Evolutionary conservation across 2,329 filamentous ascomycete genomes (phyloP).

Genomic region (Nothopassalora personata): DNA sequence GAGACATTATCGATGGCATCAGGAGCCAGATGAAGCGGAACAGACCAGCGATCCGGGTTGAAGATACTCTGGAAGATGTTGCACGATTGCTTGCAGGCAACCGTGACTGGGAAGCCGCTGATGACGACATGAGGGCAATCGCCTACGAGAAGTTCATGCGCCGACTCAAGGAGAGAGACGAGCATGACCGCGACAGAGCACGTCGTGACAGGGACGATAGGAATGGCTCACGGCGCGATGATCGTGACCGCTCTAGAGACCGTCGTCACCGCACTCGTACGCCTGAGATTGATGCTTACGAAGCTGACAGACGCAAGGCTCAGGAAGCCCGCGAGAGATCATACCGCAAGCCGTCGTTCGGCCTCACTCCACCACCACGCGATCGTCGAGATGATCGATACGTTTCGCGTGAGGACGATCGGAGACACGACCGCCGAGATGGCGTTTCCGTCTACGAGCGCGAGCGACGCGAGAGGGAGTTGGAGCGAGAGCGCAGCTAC

Average conservation of each 20-base stretch:
- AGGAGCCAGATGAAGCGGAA: slow-evolving; percentile 83
- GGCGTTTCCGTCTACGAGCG: slow-evolving; percentile 64
- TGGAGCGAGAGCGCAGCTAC: slow-evolving; percentile 83
- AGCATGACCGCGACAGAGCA: slow-evolving; percentile 49
- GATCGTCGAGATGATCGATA: slow-evolving; percentile 26
- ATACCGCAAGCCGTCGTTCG: slow-evolving; percentile 64
- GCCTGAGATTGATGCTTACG: slow-evolving; percentile 86
- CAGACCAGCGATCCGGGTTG: slow-evolving; percentile 70
- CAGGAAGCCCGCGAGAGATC: slow-evolving; percentile 91
- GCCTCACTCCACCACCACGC: slow-evolving; percentile 34
- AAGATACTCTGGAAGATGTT: slow-evolving; percentile 86
- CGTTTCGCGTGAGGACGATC: slow-evolving; percentile 12
- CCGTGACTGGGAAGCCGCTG: slow-evolving; percentile 80
- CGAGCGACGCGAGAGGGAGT: slow-evolving; percentile 80
- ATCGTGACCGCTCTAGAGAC: slow-evolving; percentile 36
- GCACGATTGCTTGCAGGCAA: slow-evolving; percentile 71
- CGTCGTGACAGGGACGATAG: slow-evolving; percentile 52
- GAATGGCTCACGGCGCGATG: slow-evolving; percentile 39
- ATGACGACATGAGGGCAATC: slow-evolving; percentile 73
- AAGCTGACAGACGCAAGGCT: slow-evolving; percentile 88
- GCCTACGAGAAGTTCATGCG: slow-evolving; percentile 91
- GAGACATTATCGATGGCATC: slow-evolving; percentile 75
- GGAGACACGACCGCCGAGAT: slow-evolving; percentile 24
- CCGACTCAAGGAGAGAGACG: slow-evolving; percentile 76
- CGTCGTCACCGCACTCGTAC: slow-evolving; percentile 56